Percentiles rank a stretch among this genome's conserved stretches.
Conservation (phyloP, 2,329 filamentous ascomycete genomes). For the Venturia aucupariae region DNA sequence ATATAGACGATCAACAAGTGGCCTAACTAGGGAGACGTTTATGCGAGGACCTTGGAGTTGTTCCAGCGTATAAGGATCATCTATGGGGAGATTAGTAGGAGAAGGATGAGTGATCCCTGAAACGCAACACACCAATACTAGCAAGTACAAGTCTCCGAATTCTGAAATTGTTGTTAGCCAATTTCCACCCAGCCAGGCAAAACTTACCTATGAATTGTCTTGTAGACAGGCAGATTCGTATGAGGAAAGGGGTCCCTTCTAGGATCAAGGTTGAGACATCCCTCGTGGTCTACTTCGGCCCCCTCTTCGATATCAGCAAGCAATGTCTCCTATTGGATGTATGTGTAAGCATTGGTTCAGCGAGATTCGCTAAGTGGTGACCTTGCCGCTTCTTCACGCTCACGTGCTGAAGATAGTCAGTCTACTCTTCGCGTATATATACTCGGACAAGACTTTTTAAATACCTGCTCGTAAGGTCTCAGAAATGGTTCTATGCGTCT, state of each 20-base stretch:
- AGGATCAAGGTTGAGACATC: conserved; percentile 9
- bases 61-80: conserved; percentile 60
- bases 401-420: conserved; percentile 1
- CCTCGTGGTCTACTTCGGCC: conserved; percentile 9
- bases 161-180: conserved; percentile 18
- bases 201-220: conserved; percentile 14
- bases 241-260: conserved; percentile 5
- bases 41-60: conserved; percentile 74
- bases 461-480: conserved; percentile 26
- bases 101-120: neutral
- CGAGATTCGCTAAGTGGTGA: neutral
- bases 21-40: conserved; percentile 70
- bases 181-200: neutral
- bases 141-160: conserved; percentile 39
- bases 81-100: conserved; percentile 24
- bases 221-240: conserved; percentile 14
- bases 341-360: neutral
- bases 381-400: conserved; percentile 14
- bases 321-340: conserved; percentile 9
- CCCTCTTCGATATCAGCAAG: conserved; percentile 9
- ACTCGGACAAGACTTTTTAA: neutral
- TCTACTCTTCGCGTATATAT: neutral
- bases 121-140: conserved; percentile 31
- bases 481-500: conserved; percentile 24
- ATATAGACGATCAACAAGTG: conserved; percentile 75